Percentiles rank a stretch among this genome's conserved stretches.
Evolutionary conservation across 2,329 filamentous ascomycete species (phyloP).

Genomic region (Calonectria pseudoreteaudii): DNA sequence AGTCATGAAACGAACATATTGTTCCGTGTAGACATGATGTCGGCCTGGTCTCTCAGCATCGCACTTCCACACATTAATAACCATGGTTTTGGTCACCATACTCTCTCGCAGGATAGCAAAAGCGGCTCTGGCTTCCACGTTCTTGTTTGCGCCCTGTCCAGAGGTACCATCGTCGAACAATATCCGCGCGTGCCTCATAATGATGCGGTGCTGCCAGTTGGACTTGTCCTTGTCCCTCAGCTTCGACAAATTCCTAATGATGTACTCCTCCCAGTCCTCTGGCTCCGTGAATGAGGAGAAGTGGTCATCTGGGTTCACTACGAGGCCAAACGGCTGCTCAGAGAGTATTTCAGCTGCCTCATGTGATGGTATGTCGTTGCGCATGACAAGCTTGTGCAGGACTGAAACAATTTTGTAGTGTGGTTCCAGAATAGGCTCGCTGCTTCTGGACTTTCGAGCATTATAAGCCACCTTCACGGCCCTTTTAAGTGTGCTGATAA

Average conservation of each 20-base stretch:
- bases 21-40: constrained; percentile 91
- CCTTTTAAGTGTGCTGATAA: constrained; percentile 64
- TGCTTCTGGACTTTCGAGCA: constrained; percentile 67
- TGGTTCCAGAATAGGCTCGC: constrained; percentile 87
- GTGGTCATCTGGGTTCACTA: constrained; percentile 47
- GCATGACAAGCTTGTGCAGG: constrained; percentile 81
- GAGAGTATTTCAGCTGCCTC: constrained; percentile 65
- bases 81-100: constrained; percentile 94
- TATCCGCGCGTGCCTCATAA: constrained; percentile 75
- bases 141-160: constrained; percentile 55
- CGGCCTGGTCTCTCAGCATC: constrained; percentile 85
- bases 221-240: constrained; percentile 83
- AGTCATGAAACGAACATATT: constrained; percentile 87
- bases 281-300: constrained; percentile 51
- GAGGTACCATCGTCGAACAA: constrained; percentile 60
- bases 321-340: constrained; percentile 64
- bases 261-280: constrained; percentile 71
- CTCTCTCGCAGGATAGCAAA: constrained; percentile 79
- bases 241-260: constrained; percentile 63
- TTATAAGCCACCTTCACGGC: constrained; percentile 63
- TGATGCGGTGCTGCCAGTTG: constrained; percentile 95
- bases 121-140: constrained; percentile 80
- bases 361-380: constrained; percentile 59
- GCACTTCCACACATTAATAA: constrained; percentile 94
- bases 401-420: constrained; percentile 92